Base-by-base conservation (phyloP, 108 stramenopile species). In the Stephanodiscus triporus region DNA sequence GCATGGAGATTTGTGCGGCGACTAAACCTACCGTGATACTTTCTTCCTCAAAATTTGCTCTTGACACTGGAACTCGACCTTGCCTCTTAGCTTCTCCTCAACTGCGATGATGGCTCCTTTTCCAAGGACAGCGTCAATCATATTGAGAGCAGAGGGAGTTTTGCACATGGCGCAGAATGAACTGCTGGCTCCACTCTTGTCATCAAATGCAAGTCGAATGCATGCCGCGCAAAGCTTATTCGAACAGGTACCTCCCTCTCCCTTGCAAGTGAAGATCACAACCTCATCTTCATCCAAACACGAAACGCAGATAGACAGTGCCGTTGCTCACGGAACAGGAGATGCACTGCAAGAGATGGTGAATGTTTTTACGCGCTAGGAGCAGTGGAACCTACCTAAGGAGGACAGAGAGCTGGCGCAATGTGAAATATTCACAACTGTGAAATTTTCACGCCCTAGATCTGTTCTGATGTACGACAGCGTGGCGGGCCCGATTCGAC, bases 261-360 rank as follows among this genome's bases (percentile, higher is more conserved):
- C 76, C 40, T 73, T 77, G 55, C 76, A 82, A 17, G 42, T 66
- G 49, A 68, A 75, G 16, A 70, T 49, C 4, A 76, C 78, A 29
- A 70, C 71, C 70, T 84, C 84, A 20, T 81, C 84, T 7, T 77
- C 73, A 45, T 75, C 80, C 59, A 81, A 27, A 49, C 75, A 76
- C 30, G 66, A 48, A 43, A 68, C 34, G 49, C 75, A 76, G 36
- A 26, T 8, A 40, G 58, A 29, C 32, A 62, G 32, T 6, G 22
- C 32, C 32, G 5, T 34, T 34, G 32, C 5, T 5, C 2, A 34
- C 32, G 32, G 32, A 34, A 4, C 32, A 34, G 4, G 4, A 34
- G 4, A 5, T 34, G 32, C 5, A 5, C 32, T 5, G 32, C 32
- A 34, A 34, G 32, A 34, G 32, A 34, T 34, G 32, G 5, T 34